Percentiles rank a stretch among this genome's conserved stretches.
Conservation (phyloP, 495 filamentous ascomycete genomes). For the Lasiosphaeria hispida region DNA sequence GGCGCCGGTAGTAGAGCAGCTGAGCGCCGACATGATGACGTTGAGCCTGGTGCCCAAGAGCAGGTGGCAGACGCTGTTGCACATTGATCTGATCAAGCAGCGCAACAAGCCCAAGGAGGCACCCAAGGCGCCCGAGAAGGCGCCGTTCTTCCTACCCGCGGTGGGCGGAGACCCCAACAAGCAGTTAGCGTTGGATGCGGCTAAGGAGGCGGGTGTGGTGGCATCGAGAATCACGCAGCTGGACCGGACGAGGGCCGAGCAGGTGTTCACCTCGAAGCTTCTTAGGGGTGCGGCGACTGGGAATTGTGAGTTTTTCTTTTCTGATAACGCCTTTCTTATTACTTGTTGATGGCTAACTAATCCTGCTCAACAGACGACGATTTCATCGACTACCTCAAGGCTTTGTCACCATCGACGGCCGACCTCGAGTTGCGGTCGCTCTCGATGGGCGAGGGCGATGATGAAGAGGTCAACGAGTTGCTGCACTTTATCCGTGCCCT, state of each 20-base stretch:
- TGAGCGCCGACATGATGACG: constrained; percentile 76
- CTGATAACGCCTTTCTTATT: background rate
- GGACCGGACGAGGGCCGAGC: constrained; percentile 39
- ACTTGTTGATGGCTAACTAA: constrained; percentile 20
- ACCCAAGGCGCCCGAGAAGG: constrained; percentile 88
- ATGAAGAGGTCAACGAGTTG: constrained; percentile 46
- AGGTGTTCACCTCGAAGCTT: constrained; percentile 62
- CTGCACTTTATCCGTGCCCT: constrained; percentile 72
- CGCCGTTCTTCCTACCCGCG: constrained; percentile 92
- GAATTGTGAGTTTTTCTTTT: constrained; percentile 46
- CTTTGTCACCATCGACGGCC: constrained; percentile 73
- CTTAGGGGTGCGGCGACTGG: constrained; percentile 42
- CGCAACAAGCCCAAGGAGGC: constrained; percentile 93
- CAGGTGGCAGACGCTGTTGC: constrained; percentile 88
- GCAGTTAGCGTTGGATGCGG: background rate
- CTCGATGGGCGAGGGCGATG: constrained; percentile 39
- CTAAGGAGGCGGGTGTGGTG: constrained; percentile 19
- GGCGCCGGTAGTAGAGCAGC: constrained; percentile 63
- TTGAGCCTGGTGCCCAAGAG: constrained; percentile 84
- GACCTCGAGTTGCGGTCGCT: constrained; percentile 88
- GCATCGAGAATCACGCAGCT: constrained; percentile 40
- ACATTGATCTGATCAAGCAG: constrained; percentile 84
- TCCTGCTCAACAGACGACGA: constrained; percentile 39
- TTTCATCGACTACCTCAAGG: constrained; percentile 74
- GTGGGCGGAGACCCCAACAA: constrained; percentile 37